These are phyloP conservation scores for Phalaenopsis hybrid DNA, from an alignment of 116 monocot genomes.

Conservation along the genomic window DNA sequence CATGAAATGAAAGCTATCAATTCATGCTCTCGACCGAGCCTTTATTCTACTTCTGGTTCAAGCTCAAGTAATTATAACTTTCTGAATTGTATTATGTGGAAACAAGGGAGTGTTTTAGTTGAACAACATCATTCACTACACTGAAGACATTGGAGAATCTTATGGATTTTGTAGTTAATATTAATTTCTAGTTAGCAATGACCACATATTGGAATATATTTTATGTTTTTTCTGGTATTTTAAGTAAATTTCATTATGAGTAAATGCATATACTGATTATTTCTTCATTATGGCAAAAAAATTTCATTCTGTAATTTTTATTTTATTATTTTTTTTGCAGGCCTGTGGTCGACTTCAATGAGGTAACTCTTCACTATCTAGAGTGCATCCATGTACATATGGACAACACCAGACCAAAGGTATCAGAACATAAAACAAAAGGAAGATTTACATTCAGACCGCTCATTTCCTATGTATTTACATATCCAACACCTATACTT, in stretches of 20 bases:
- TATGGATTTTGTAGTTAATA: not conserved
- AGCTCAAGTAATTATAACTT: not conserved
- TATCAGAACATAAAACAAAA: slow-evolving; percentile 1
- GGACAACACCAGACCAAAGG: slow-evolving; percentile 51
- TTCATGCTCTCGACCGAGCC: not conserved
- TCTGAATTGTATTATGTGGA: slow-evolving; percentile 1
- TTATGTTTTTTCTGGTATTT: not conserved
- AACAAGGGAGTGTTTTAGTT: not conserved
- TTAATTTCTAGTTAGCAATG: not conserved
- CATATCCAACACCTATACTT: too few relatives aligned
- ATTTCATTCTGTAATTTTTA: not conserved
- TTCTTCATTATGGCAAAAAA: not conserved
- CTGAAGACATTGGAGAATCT: not conserved
- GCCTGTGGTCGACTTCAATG: slow-evolving; percentile 39
- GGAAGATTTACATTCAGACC: too few relatives aligned
- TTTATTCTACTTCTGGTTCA: not conserved
- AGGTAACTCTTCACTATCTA: slow-evolving; percentile 44
- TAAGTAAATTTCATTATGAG: not conserved
- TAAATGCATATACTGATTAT: not conserved
- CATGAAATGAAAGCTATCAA: not conserved
- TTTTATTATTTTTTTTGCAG: slow-evolving; percentile 13
- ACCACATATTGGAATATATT: not conserved
- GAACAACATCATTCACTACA: not conserved
- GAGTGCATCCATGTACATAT: slow-evolving; percentile 55
- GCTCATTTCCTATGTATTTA: too few relatives aligned